A percentile compares a stretch with the other conserved stretches of the same genome.
These are phyloP conservation scores for Gardenia jasminoides DNA, from an alignment of 257 asterid species.

Conservation along the genomic window DNA sequence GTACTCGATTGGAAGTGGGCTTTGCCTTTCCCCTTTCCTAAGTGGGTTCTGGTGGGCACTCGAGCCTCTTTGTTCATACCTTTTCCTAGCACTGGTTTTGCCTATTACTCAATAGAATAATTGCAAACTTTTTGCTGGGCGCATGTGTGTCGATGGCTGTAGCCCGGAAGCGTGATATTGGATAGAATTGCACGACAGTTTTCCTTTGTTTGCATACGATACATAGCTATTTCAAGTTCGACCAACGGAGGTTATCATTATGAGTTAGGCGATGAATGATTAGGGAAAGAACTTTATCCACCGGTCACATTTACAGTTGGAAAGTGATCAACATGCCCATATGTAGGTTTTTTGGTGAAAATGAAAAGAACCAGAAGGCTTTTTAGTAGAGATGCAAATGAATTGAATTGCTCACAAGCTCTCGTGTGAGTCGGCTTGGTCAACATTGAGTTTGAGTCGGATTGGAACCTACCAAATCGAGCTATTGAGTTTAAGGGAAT, in stretches of 20 bases:
- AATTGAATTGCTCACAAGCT: too few relatives aligned
- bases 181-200: background rate
- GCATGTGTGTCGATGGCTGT: slow-evolving; percentile 3
- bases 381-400: too few relatives aligned
- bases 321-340: background rate
- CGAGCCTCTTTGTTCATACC: background rate
- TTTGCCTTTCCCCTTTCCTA: slow-evolving; percentile 6
- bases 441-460: too few relatives aligned
- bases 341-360: background rate
- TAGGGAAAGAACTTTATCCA: background rate
- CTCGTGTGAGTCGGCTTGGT: too few relatives aligned
- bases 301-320: slow-evolving; percentile 4
- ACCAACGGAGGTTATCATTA: background rate
- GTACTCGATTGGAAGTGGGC: background rate
- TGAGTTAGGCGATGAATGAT: background rate
- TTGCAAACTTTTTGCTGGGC: background rate
- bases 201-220: background rate
- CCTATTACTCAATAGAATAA: background rate
- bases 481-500: too few relatives aligned
- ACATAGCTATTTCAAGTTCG: background rate
- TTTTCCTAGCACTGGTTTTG: background rate
- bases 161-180: background rate
- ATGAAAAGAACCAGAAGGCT: background rate
- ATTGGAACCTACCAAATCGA: too few relatives aligned
- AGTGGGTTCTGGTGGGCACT: slow-evolving; percentile 15